Base-by-base conservation (phyloP, 2,329 filamentous ascomycete genomes). In the Colletotrichum sp. region DNA sequence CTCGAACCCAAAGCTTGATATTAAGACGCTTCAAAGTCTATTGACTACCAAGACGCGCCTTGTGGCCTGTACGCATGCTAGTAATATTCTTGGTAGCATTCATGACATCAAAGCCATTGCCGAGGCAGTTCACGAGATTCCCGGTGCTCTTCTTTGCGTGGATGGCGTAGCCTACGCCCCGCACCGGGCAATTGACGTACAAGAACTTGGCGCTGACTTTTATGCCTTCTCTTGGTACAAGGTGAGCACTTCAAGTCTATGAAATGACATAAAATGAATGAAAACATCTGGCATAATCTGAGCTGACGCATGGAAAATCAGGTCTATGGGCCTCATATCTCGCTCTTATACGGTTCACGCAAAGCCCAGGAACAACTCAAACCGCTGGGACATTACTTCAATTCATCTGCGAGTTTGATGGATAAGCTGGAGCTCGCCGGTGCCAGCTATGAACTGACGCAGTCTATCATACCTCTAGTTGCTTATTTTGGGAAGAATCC, bases 141-240 rank as follows among this genome's bases (percentile, higher is more conserved):
- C 69, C 77, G 84, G 87, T 0, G 90, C 92, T 2, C 81, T 95
- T 2, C 83, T 96, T 1, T 92, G 89, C 76, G 93, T 96, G 7
- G 94, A 96, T 81, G 94, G 91, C 2, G 94, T 96, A 0, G 92
- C 93, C 6, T 94, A 91, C 78, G 93, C 93, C 0, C 94, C 94
- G 0, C 94, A 96, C 81, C 87, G 93, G 7, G 85, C 85, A 12
- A 83, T 96, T 13, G 92, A 96, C 80, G 92, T 95, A 5, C 86
- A 90, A 76, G 90, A 84, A 0, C 85, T 94, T 0, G 93, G 89
- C 1, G 92, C 93, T 0, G 94, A 96, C 79, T 92, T 95, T 77
- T 96, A 96, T 81, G 84, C 87, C 16, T 95, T 96, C 79, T 92
- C 89, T 0, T 96, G 93, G 94, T 96, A 96, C 83, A 96, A 96